These are phyloP conservation scores for Melanogaster broomeanus DNA, from an alignment of 768 basidiomycete genomes.

Conservation along the genomic window DNA sequence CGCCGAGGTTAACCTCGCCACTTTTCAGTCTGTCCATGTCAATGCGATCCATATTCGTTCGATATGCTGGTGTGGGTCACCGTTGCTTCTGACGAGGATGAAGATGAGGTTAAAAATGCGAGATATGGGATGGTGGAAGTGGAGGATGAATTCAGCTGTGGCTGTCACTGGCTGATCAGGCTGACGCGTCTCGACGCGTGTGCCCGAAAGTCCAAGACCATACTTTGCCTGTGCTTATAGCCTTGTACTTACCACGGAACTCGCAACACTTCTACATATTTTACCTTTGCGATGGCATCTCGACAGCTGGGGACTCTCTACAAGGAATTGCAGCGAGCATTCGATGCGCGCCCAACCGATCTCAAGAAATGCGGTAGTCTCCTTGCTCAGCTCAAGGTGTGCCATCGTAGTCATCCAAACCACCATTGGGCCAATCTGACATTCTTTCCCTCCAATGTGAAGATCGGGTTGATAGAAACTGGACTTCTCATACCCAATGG, in stretches of 20 bases:
- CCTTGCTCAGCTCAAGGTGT: constrained; percentile 76
- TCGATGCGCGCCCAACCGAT: constrained; percentile 64
- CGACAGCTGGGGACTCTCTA: constrained; percentile 60
- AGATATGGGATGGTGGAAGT: constrained; percentile 16
- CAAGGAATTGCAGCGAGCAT: constrained; percentile 65
- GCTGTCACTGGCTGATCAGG: constrained; percentile 26
- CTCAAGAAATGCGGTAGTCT: constrained; percentile 64
- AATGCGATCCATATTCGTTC: constrained; percentile 56
- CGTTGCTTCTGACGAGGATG: not conserved
- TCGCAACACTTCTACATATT: not conserved
- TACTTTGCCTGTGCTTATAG: not conserved
- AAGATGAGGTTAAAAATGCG: not conserved
- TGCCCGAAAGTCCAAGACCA: constrained; percentile 5
- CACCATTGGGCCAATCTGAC: not conserved
- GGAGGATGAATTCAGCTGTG: too few species aligned
- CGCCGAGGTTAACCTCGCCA: constrained; percentile 97
- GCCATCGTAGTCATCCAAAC: not conserved
- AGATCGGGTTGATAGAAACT: constrained; percentile 79
- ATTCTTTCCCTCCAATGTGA: constrained; percentile 3
- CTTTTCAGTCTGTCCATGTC: constrained; percentile 88
- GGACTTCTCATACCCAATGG: constrained; percentile 77
- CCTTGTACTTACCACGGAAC: not conserved
- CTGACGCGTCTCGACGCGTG: constrained; percentile 59
- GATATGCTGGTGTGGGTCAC: not conserved
- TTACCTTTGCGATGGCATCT: constrained; percentile 44